phyloP scores from a whole-genome alignment of 768 basidiomycete species.

The Plicaturopsis crispa region DNA sequence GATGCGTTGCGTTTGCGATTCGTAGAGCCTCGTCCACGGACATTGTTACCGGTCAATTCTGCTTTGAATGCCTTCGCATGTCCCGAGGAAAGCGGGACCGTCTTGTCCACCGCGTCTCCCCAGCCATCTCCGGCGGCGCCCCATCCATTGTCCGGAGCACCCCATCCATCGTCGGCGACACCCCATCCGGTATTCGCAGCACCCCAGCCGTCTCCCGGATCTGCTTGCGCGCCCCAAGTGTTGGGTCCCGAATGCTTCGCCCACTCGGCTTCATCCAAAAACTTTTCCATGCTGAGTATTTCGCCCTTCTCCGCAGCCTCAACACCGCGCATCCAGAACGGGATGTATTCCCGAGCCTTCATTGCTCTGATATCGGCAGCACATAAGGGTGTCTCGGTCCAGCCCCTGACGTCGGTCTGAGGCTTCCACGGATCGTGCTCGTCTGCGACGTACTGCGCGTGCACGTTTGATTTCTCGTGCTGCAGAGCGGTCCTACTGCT shows the following conservation, averaged over 20 bases:
- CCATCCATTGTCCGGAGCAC: slow-evolving; percentile 11
- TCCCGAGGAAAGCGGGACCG: background rate
- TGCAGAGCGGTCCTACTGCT: slow-evolving; percentile 19
- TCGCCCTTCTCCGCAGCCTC: slow-evolving; percentile 39
- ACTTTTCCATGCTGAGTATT: slow-evolving; percentile 34
- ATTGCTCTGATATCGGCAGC: slow-evolving; percentile 18
- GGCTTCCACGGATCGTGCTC: slow-evolving; percentile 7
- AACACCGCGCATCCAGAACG: slow-evolving; percentile 46
- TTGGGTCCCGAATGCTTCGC: slow-evolving; percentile 22
- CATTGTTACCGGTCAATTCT: background rate
- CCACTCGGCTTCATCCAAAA: slow-evolving; percentile 35
- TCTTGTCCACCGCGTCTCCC: background rate
- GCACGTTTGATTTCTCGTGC: slow-evolving; percentile 21
- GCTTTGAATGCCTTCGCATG: background rate
- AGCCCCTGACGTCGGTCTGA: slow-evolving; percentile 15
- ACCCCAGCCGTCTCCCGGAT: background rate
- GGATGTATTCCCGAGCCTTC: slow-evolving; percentile 28
- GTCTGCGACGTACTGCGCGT: slow-evolving; percentile 9
- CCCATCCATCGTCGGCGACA: background rate
- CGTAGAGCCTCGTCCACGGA: background rate
- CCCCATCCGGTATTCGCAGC: background rate
- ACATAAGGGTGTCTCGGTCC: slow-evolving; percentile 22
- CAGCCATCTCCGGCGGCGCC: slow-evolving; percentile 11
- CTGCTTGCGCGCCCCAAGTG: slow-evolving; percentile 10
- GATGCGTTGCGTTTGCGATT: background rate